Evolutionary conservation across 495 filamentous ascomycete genomes (phyloP).

Genomic region (Xylaria acuta): DNA sequence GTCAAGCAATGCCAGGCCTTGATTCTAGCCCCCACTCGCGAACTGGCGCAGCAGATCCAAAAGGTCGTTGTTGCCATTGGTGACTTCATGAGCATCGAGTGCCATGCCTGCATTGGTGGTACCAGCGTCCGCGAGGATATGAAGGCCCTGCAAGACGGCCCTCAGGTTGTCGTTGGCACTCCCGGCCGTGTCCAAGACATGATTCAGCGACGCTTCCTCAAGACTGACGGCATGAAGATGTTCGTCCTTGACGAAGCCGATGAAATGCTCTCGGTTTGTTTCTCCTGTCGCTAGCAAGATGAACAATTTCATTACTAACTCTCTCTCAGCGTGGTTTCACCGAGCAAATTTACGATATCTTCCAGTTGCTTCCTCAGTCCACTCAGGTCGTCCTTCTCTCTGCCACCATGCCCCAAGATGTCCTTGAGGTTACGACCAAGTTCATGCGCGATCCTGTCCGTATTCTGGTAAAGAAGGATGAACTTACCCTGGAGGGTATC

Average conservation of each 20-base stretch:
- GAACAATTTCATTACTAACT: neutral
- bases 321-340: constrained; percentile 84
- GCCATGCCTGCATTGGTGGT: constrained; percentile 98
- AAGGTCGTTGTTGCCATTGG: constrained; percentile 97
- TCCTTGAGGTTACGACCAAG: constrained; percentile 99
- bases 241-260: constrained; percentile 99
- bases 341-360: constrained; percentile 99
- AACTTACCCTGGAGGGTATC: constrained; percentile 97
- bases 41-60: constrained; percentile 98
- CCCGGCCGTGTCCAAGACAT: constrained; percentile 98
- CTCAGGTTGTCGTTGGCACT: constrained; percentile 95
- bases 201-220: constrained; percentile 95
- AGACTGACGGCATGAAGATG: constrained; percentile 97
- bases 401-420: constrained; percentile 97
- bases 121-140: constrained; percentile 98
- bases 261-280: constrained; percentile 92
- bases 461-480: constrained; percentile 99
- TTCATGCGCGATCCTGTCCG: constrained; percentile 99
- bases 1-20: constrained; percentile 95
- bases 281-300: neutral
- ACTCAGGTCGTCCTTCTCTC: constrained; percentile 98
- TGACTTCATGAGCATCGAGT: constrained; percentile 99
- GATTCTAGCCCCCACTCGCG: constrained; percentile 95
- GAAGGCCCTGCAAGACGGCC: constrained; percentile 92
- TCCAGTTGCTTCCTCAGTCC: constrained; percentile 94